Conservation (phyloP, 1,284 basidiomycete genomes). For the Austroboletus niveus region DNA sequence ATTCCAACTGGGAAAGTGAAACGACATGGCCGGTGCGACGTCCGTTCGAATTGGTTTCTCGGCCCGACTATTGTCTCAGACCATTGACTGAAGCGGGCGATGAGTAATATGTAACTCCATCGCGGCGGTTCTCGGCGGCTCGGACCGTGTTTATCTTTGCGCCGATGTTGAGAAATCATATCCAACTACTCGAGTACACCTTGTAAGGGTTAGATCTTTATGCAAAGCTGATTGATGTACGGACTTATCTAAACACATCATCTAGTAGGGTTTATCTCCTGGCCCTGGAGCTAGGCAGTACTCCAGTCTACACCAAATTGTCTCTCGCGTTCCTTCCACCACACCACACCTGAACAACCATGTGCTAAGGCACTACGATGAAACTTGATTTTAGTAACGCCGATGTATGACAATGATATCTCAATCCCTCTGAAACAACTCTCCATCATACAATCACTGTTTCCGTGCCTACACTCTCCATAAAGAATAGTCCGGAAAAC, state of each 20-base stretch:
- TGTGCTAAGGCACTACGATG: background rate
- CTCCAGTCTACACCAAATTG: background rate
- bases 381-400: background rate
- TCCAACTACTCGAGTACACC: background rate
- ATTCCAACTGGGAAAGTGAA: too few relatives aligned
- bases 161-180: background rate
- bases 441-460: background rate
- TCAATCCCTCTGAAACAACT: background rate
- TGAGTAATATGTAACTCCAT: background rate
- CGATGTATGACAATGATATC: background rate
- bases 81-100: background rate
- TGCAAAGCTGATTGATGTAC: too few relatives aligned
- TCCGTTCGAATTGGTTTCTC: background rate
- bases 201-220: background rate
- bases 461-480: background rate
- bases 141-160: background rate
- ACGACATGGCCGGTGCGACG: too few relatives aligned
- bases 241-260: too few relatives aligned
- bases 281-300: too few relatives aligned
- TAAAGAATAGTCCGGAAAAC: too few relatives aligned
- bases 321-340: background rate
- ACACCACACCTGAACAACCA: background rate
- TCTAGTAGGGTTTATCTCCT: too few relatives aligned
- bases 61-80: background rate
- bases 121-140: background rate